Conservation (phyloP, 805 yeast species). For the Peterozyma toletana region DNA sequence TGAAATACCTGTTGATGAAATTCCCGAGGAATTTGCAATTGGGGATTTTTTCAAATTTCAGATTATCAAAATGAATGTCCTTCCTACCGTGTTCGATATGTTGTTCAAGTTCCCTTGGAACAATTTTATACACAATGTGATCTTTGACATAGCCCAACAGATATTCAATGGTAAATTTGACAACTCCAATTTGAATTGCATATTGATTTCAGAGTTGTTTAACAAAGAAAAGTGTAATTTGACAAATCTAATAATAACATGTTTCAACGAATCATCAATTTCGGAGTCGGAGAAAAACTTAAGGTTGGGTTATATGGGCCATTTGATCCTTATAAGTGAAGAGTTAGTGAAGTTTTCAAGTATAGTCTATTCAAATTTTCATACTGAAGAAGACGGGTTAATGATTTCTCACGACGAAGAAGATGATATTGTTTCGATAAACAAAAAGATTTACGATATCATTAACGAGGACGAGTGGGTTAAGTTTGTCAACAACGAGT, state of each 20-base stretch:
- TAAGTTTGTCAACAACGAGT: slow-evolving; percentile 39
- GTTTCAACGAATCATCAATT: slow-evolving; percentile 20
- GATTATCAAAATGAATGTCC: slow-evolving; percentile 61
- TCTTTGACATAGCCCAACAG: slow-evolving; percentile 92
- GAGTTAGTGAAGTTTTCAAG: slow-evolving; percentile 47
- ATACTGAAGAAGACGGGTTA: slow-evolving; percentile 20
- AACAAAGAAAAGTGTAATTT: slow-evolving; percentile 17
- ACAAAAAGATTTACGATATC: slow-evolving; percentile 4
- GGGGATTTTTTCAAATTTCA: slow-evolving; percentile 85
- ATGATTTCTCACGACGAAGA: slow-evolving; percentile 1
- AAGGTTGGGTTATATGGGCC: slow-evolving; percentile 55
- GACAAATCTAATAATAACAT: slow-evolving; percentile 20
- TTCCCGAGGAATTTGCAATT: slow-evolving; percentile 27
- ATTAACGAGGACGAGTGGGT: slow-evolving; percentile 28
- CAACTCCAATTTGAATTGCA: slow-evolving; percentile 22
- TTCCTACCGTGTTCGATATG: slow-evolving; percentile 56
- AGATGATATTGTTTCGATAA: background rate
- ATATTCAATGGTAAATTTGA: slow-evolving; percentile 65
- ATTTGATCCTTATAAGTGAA: slow-evolving; percentile 47
- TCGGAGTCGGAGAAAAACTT: slow-evolving; percentile 29
- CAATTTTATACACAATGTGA: slow-evolving; percentile 93
- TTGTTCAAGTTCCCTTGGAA: slow-evolving; percentile 91
- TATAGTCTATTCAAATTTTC: slow-evolving; percentile 22
- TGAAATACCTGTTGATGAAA: slow-evolving; percentile 11
- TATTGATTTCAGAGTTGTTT: slow-evolving; percentile 20